A percentile compares a stretch with the other conserved stretches of the same genome.
phyloP scores from a whole-genome alignment of 2,329 filamentous ascomycete species.

The Blumeria hordei region DNA sequence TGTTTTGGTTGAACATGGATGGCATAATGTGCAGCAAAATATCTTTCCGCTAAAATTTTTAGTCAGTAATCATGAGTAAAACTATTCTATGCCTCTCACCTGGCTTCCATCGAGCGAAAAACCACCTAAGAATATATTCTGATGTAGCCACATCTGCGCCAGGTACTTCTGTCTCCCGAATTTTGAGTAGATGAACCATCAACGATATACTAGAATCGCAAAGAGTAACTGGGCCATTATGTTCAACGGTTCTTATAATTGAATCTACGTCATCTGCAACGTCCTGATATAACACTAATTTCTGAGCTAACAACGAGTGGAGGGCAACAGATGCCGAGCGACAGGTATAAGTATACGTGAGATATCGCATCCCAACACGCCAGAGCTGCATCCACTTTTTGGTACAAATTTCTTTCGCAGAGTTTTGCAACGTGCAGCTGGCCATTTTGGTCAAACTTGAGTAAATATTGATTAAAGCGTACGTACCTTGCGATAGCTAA shows the following conservation, averaged over 20 bases:
- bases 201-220: constrained; percentile 59
- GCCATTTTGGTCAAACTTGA: not conserved
- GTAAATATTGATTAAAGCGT: not conserved
- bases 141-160: constrained; percentile 41
- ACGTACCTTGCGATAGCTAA: constrained; percentile 55
- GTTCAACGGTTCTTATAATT: constrained; percentile 52
- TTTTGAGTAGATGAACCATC: constrained; percentile 43
- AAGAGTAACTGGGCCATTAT: constrained; percentile 55
- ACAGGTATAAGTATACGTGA: constrained; percentile 46
- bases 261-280: constrained; percentile 46
- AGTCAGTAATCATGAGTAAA: not conserved
- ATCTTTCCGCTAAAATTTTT: constrained; percentile 30
- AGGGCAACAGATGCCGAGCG: constrained; percentile 52
- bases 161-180: constrained; percentile 42
- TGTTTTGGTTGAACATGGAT: constrained; percentile 39
- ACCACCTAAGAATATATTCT: constrained; percentile 56
- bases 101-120: constrained; percentile 61
- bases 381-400: constrained; percentile 49
- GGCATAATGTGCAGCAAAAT: constrained; percentile 40
- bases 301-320: constrained; percentile 36
- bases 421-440: constrained; percentile 23
- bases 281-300: constrained; percentile 41
- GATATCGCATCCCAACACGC: constrained; percentile 45
- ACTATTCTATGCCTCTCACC: constrained; percentile 25
- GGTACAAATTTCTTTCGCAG: constrained; percentile 16